phyloP scores from a whole-genome alignment of 2,329 filamentous ascomycete species.

The Aspergillus sp. region DNA sequence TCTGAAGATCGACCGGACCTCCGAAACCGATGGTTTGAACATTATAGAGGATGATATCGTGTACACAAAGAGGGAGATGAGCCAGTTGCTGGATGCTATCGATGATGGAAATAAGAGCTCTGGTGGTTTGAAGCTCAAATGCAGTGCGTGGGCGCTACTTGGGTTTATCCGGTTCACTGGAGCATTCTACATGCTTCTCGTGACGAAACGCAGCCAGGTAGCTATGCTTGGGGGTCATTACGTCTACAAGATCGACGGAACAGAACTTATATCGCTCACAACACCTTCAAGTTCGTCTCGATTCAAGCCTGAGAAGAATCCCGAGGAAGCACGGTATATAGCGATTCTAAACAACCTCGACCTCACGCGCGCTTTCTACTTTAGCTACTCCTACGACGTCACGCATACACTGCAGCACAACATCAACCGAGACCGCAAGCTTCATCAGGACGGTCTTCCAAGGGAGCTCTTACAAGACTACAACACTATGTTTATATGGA shows the following conservation, averaged over 20 bases:
- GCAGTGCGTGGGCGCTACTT: slow-evolving; percentile 88
- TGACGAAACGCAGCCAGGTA: slow-evolving; percentile 94
- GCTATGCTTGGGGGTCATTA: slow-evolving; percentile 97
- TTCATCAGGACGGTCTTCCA: slow-evolving; percentile 67
- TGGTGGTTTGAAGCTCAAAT: slow-evolving; percentile 86
- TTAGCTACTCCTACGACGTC: slow-evolving; percentile 97
- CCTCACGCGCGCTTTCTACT: slow-evolving; percentile 90
- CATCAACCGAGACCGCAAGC: slow-evolving; percentile 76
- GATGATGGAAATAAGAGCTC: slow-evolving; percentile 92
- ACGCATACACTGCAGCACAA: slow-evolving; percentile 92
- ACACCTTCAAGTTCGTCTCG: slow-evolving; percentile 65
- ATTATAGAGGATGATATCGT: slow-evolving; percentile 94
- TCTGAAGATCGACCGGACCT: slow-evolving; percentile 90
- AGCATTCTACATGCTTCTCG: slow-evolving; percentile 94
- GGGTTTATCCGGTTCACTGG: slow-evolving; percentile 97
- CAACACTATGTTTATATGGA: slow-evolving; percentile 99
- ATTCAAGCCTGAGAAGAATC: slow-evolving; percentile 78
- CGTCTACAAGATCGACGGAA: slow-evolving; percentile 92
- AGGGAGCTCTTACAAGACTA: slow-evolving; percentile 74
- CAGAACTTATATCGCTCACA: slow-evolving; percentile 85
- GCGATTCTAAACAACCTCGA: slow-evolving; percentile 90
- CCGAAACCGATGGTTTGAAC: slow-evolving; percentile 75
- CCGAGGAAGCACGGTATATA: slow-evolving; percentile 88
- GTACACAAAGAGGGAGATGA: slow-evolving; percentile 91
- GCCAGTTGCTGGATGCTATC: slow-evolving; percentile 87